Conservation (phyloP, 176 grass and related monocot species). For the Rhynchospora tenuis region DNA sequence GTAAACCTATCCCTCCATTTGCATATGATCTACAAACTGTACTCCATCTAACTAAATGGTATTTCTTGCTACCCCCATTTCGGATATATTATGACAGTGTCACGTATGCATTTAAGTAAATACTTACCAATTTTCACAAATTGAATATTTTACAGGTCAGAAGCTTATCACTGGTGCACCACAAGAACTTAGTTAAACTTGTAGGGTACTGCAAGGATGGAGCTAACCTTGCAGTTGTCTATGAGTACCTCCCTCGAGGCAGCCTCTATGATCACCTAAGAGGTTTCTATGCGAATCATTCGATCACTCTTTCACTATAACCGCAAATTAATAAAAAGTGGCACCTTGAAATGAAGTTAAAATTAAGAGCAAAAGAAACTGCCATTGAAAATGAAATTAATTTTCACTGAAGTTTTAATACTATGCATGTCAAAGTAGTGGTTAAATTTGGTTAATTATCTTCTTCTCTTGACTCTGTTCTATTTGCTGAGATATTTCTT, state of each 20-base stretch:
- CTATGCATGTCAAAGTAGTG: too few species aligned
- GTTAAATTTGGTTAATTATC: background rate
- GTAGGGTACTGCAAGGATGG: constrained; percentile 27
- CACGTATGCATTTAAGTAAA: background rate
- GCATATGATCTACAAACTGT: too few species aligned
- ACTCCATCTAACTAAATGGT: too few species aligned
- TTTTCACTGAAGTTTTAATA: too few species aligned
- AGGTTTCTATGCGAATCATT: background rate
- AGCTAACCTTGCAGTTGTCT: constrained; percentile 13
- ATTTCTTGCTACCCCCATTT: too few species aligned
- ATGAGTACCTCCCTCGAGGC: constrained; percentile 24
- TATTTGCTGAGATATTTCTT: constrained; percentile 1
- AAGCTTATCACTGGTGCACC: constrained; percentile 27
- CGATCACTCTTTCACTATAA: background rate
- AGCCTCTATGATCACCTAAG: constrained; percentile 21
- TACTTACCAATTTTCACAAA: background rate
- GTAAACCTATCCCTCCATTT: too few species aligned
- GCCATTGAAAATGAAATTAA: too few species aligned
- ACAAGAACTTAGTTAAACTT: constrained; percentile 22
- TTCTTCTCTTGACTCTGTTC: background rate
- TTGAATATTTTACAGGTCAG: constrained; percentile 1
- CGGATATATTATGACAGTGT: too few species aligned
- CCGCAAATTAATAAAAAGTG: background rate
- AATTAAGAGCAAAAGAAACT: too few species aligned
- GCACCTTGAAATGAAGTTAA: background rate